Evolutionary conservation across 331 rosid genomes (phyloP).

Genomic region (Pyracantha coccinea): DNA sequence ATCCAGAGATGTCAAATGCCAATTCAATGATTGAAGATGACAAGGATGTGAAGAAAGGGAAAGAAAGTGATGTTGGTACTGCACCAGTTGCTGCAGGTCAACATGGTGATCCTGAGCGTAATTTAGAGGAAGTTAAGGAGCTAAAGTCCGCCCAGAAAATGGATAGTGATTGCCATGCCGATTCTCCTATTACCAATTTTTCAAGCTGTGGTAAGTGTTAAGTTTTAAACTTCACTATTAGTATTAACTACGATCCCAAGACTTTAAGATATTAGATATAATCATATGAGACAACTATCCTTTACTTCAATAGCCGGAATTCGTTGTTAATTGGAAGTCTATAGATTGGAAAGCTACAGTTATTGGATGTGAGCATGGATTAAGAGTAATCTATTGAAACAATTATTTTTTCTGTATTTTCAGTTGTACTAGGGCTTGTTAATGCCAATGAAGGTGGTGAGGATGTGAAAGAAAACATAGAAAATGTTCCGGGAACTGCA

Average conservation of each 20-base stretch:
- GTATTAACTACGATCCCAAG: neutral
- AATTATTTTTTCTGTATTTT: neutral
- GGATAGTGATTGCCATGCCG: neutral
- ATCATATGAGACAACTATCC: neutral
- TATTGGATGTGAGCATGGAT: neutral
- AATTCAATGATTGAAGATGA: neutral
- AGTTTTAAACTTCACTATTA: neutral
- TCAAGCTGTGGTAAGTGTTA: neutral
- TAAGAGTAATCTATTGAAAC: neutral
- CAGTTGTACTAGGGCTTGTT: neutral
- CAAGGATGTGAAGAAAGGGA: neutral
- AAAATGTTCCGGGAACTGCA: neutral
- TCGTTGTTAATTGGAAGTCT: neutral
- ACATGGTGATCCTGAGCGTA: neutral
- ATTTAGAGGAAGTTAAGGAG: neutral
- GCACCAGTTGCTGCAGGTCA: slow-evolving; percentile 4
- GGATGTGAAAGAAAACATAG: neutral
- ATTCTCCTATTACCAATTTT: neutral
- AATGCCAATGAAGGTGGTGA: neutral
- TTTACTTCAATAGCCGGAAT: neutral
- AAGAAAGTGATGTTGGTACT: neutral
- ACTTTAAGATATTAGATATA: neutral
- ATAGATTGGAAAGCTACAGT: neutral
- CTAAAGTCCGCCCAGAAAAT: neutral
- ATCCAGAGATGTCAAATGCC: neutral